Conservation (phyloP, 106 monocot genomes). For the Allium fistulosum region DNA sequence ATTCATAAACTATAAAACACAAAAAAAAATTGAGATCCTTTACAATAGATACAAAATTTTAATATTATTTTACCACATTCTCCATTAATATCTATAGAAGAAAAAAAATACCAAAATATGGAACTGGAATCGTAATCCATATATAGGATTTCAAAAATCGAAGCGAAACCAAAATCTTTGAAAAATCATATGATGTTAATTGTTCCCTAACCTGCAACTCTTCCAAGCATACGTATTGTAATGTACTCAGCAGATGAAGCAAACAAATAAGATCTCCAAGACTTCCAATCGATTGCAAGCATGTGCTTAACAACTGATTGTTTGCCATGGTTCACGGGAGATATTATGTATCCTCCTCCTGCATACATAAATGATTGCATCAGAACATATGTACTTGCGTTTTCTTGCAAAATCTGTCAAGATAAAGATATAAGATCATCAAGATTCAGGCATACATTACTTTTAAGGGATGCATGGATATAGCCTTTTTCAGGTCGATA, state of each 20-base stretch:
- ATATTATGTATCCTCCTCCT: constrained; percentile 99
- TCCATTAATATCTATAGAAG: too few relatives aligned
- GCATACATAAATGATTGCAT: constrained; percentile 8
- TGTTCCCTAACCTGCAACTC: constrained; percentile 66
- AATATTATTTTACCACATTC: too few relatives aligned
- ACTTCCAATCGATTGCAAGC: constrained; percentile 99
- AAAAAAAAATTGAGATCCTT: too few relatives aligned
- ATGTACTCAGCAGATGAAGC: constrained; percentile 69
- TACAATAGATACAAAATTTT: too few relatives aligned
- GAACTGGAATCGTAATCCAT: background rate
- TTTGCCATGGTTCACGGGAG: constrained; percentile 81
- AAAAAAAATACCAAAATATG: background rate
- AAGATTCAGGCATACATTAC: constrained; percentile 79
- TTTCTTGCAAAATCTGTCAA: too few relatives aligned
- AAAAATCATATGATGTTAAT: background rate
- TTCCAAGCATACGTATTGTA: constrained; percentile 81
- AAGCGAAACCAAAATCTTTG: too few relatives aligned
- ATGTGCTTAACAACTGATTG: constrained; percentile 97
- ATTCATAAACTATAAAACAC: too few relatives aligned
- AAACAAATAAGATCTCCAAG: constrained; percentile 85
- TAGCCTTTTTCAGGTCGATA: constrained; percentile 67
- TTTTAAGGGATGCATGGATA: constrained; percentile 92
- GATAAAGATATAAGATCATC: background rate
- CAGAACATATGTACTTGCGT: background rate
- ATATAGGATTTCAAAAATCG: too few relatives aligned